phyloP scores from a whole-genome alignment of 306 rosid genomes.

The Medicago lupulina region DNA sequence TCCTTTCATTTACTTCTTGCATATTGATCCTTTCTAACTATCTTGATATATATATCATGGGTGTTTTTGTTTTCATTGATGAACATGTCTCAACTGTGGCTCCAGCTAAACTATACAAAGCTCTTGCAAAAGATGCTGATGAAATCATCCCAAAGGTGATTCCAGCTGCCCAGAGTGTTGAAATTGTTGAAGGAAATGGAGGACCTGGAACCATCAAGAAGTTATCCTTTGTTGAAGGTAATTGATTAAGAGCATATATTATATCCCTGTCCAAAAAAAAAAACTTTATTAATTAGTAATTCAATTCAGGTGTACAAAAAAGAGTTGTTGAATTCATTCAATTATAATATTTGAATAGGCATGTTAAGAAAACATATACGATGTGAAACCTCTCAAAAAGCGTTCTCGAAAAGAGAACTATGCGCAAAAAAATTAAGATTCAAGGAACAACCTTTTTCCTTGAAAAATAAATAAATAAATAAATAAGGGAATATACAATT shows the following conservation, averaged over 20 bases:
- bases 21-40: background rate
- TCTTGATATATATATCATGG: conserved; percentile 36
- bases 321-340: too few relatives aligned
- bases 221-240: conserved; percentile 11
- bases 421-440: too few relatives aligned
- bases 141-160: conserved; percentile 41
- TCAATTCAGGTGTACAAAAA: background rate
- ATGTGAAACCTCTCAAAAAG: too few relatives aligned
- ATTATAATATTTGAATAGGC: background rate
- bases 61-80: conserved; percentile 39
- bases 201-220: conserved; percentile 56
- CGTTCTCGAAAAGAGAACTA: too few relatives aligned
- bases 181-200: conserved; percentile 52
- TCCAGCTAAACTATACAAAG: conserved; percentile 47
- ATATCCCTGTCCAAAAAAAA: too few relatives aligned
- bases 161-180: conserved; percentile 24
- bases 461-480: too few relatives aligned
- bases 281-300: background rate
- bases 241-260: background rate
- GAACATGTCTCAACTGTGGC: conserved; percentile 34
- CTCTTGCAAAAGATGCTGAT: conserved; percentile 40
- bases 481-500: too few relatives aligned
- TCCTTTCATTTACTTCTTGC: background rate
- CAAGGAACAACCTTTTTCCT: too few relatives aligned
- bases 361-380: background rate